Conservation (phyloP, 768 basidiomycete species). For the Mycena kentingensis region DNA sequence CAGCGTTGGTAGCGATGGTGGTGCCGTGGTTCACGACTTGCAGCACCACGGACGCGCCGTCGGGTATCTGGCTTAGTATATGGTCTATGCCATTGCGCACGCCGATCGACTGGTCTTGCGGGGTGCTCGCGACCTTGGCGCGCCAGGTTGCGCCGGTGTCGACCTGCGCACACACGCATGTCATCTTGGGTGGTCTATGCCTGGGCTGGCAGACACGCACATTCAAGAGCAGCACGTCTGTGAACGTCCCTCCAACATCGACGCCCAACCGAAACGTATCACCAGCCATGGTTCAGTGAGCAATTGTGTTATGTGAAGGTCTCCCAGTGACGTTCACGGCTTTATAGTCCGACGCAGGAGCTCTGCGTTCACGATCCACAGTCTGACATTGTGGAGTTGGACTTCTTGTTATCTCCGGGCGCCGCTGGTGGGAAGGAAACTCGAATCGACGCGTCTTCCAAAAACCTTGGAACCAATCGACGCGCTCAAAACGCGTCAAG, state of each 20-base stretch:
- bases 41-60: slow-evolving; percentile 6
- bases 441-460: too few species aligned
- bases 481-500: too few species aligned
- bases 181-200: neutral
- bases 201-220: neutral
- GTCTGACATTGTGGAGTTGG: too few species aligned
- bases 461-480: too few species aligned
- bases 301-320: neutral
- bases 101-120: slow-evolving; percentile 18
- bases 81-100: slow-evolving; percentile 18
- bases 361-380: too few species aligned
- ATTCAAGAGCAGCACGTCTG: slow-evolving; percentile 13
- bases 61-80: slow-evolving; percentile 14
- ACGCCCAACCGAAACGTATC: slow-evolving; percentile 15
- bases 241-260: slow-evolving; percentile 21
- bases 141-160: slow-evolving; percentile 16
- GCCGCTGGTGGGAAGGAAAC: too few species aligned
- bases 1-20: slow-evolving; percentile 24
- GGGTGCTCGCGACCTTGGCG: slow-evolving; percentile 19
- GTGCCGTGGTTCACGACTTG: slow-evolving; percentile 22
- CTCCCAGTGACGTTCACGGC: neutral
- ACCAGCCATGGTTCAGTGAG: neutral
- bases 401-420: too few species aligned
- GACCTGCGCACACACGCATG: too few species aligned
- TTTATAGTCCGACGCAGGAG: too few species aligned